A percentile compares a stretch with the other conserved stretches of the same genome.
phyloP scores from a whole-genome alignment of 129 eudicot genomes.

The Centrapalus pauciflorus region DNA sequence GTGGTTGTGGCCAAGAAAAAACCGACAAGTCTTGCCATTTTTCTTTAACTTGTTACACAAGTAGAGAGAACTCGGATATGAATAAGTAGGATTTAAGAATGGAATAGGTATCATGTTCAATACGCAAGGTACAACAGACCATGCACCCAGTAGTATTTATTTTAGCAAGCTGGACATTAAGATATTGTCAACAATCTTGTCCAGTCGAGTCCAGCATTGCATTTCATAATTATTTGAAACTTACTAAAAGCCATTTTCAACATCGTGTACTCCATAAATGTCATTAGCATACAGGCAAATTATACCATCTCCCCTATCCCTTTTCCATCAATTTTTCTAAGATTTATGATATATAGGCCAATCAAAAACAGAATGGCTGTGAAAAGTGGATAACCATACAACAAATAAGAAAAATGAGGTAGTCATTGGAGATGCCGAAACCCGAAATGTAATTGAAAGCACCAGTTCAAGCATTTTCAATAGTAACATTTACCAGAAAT shows the following conservation, averaged over 20 bases:
- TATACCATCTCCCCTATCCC: neutral
- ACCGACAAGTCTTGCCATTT: conserved; percentile 29
- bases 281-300: neutral
- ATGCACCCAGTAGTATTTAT: neutral
- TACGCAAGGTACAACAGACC: neutral
- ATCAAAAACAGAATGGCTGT: too few relatives aligned
- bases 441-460: too few relatives aligned
- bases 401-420: too few relatives aligned
- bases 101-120: neutral
- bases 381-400: too few relatives aligned
- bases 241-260: neutral
- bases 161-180: conserved; percentile 5
- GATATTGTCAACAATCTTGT: conserved; percentile 15
- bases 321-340: neutral
- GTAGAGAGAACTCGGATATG: too few relatives aligned
- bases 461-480: neutral
- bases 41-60: too few relatives aligned
- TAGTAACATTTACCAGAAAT: neutral
- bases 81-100: too few relatives aligned
- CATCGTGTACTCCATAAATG: conserved; percentile 10
- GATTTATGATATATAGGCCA: too few relatives aligned
- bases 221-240: neutral
- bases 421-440: too few relatives aligned
- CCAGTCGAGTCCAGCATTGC: conserved; percentile 2
- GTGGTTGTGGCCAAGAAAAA: conserved; percentile 26